Evolutionary conservation across 352 stramenopile genomes (phyloP), one percentile per base, ranked within the genome.

Genomic region (Globisporangium acanthophoron): DNA sequence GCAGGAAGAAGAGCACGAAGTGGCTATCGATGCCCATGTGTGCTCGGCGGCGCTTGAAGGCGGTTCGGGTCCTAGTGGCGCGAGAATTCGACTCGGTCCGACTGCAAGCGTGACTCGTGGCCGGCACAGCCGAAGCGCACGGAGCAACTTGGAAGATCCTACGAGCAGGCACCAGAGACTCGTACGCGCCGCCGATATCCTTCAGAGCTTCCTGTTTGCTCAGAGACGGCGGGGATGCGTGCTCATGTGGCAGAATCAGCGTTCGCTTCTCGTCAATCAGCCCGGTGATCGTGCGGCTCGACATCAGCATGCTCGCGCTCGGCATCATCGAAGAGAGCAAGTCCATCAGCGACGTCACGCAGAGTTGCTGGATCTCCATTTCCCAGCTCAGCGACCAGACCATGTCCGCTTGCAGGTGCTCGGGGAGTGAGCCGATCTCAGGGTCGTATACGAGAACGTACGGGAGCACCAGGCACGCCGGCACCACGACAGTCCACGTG

Each of bases 401-500:
- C 21, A 44, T 43, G 46, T 56, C 29, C 2, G 40, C 56, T 29
- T 44, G 49, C 13, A 54, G 24, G 7, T 31, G 21, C 3, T 55
- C 27, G 3, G 37, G 35, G 6, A 44, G 54, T n/a, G 37, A 46
- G 1, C 18, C 18, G 21, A 56, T n/a, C 29, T 9, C 40, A 15
- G 46, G 16, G 29, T 61, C 56, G 12, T 55, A 55, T 16, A 47
- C 56, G 2, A 47, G 4, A 9, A 70, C 12, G 20, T 70, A 75
- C 21, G 62, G 33, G 40, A 67, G 52, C 20, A 64, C 59, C 12
- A 73, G 63, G 45, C 68, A 68, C n/a, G 40, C 57, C 21, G 65
- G 68, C 37, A 75, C 53, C 24, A 68, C 54, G 18, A 73, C 65
- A 0, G 65, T 54, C 65, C 68, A 75, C 5, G 47, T 52, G 44